Conservation (phyloP, 306 rosid species). For the Coriaria nepalensis region DNA sequence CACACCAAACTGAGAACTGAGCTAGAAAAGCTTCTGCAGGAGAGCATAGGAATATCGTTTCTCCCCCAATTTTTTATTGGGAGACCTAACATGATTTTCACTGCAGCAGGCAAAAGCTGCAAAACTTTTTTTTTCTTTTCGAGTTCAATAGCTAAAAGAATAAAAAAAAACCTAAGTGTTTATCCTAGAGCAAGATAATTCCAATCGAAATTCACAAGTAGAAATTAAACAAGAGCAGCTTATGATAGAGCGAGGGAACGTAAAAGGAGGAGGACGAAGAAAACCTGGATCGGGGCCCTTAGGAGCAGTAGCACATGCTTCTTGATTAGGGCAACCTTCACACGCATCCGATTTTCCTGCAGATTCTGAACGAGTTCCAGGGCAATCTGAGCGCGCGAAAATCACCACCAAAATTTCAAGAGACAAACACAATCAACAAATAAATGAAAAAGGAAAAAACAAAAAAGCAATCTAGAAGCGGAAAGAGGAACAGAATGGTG, state of each 20-base stretch:
- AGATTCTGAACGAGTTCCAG: conserved; percentile 71
- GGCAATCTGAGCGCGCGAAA: conserved; percentile 62
- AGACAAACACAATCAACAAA: background rate
- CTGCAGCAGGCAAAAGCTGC: too few relatives aligned
- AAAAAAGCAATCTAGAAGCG: background rate
- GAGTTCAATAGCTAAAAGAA: too few relatives aligned
- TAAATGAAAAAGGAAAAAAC: background rate
- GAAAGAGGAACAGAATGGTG: background rate
- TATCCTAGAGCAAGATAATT: too few relatives aligned
- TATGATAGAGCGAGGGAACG: conserved; percentile 1
- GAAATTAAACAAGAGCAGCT: background rate
- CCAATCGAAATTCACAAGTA: background rate
- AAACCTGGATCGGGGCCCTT: conserved; percentile 93
- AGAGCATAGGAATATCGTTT: too few relatives aligned
- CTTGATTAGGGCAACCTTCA: conserved; percentile 84
- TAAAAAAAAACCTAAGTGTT: too few relatives aligned
- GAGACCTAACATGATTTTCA: too few relatives aligned
- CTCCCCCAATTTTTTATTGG: too few relatives aligned
- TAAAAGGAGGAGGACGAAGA: too few relatives aligned
- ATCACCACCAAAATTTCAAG: background rate
- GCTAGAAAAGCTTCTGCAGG: too few relatives aligned
- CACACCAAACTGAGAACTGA: too few relatives aligned
- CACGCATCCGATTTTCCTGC: conserved; percentile 80
- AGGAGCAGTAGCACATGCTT: conserved; percentile 81
- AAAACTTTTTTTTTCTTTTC: too few relatives aligned